Conservation (phyloP, 495 filamentous ascomycete species). For the Lophiostoma macrostomum region DNA sequence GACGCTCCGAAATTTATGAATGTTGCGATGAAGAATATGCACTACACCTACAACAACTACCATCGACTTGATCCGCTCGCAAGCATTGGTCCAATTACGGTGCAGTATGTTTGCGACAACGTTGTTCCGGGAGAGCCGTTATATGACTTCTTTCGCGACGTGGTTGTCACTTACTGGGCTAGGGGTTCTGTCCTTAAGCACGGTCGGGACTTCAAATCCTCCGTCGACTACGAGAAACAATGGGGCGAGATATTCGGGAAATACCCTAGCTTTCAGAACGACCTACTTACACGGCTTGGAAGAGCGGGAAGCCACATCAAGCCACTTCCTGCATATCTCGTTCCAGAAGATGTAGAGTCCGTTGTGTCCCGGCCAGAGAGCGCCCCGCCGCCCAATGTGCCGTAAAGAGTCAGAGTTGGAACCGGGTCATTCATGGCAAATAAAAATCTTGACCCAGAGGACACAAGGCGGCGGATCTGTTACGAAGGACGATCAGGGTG, state of each 20-base stretch:
- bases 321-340: no score
- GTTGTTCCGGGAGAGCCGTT: neutral
- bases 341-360: no score
- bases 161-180: neutral
- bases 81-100: neutral
- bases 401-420: no score
- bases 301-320: neutral
- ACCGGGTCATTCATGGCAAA: no score
- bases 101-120: neutral
- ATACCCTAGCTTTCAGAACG: neutral
- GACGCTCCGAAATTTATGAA: conserved; percentile 1
- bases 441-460: no score
- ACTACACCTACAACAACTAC: neutral
- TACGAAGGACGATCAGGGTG: no score
- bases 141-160: neutral
- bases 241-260: neutral
- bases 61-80: neutral
- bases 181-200: neutral
- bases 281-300: neutral
- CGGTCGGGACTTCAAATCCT: neutral
- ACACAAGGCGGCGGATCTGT: no score
- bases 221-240: no score
- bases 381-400: no score
- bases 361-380: no score
- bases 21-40: neutral